Conservation (phyloP, 176 grass and related monocot genomes). For the Oryza coarctata region DNA sequence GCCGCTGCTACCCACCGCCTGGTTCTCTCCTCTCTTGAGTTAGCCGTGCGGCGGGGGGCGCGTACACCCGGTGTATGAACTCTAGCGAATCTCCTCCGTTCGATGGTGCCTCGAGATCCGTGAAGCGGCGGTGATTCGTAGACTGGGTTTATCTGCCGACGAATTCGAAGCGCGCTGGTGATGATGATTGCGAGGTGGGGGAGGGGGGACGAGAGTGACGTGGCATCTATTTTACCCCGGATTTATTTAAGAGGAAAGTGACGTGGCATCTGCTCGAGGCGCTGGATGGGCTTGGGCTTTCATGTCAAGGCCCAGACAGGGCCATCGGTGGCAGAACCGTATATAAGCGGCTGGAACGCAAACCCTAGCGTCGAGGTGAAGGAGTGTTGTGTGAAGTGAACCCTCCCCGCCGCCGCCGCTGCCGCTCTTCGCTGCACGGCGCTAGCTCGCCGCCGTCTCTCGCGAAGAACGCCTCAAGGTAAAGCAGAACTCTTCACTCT, state of each 20-base stretch:
- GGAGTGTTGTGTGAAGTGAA: not conserved
- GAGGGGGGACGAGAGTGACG: not conserved
- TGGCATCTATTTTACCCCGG: not conserved
- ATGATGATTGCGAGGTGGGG: not conserved
- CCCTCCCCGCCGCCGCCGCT: too few relatives aligned
- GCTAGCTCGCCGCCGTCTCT: not conserved
- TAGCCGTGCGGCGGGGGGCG: not conserved
- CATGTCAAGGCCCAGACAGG: not conserved
- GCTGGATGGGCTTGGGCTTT: not conserved
- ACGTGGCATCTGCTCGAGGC: not conserved
- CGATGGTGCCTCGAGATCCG: not conserved
- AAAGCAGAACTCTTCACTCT: not conserved
- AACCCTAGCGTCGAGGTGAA: not conserved
- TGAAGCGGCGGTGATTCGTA: not conserved
- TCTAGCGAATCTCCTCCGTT: not conserved
- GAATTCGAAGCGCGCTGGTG: too few relatives aligned
- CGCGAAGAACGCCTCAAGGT: not conserved
- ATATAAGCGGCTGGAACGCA: not conserved
- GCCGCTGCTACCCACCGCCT: not conserved
- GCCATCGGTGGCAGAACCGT: not conserved
- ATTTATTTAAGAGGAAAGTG: not conserved
- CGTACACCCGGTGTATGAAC: constrained; percentile 21
- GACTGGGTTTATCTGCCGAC: not conserved
- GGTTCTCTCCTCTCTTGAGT: not conserved
- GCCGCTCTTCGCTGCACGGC: too few relatives aligned